Evolutionary conservation across 1,284 basidiomycete species (phyloP), one percentile per base, ranked within the genome.

Genomic region (Melampsora americana): DNA sequence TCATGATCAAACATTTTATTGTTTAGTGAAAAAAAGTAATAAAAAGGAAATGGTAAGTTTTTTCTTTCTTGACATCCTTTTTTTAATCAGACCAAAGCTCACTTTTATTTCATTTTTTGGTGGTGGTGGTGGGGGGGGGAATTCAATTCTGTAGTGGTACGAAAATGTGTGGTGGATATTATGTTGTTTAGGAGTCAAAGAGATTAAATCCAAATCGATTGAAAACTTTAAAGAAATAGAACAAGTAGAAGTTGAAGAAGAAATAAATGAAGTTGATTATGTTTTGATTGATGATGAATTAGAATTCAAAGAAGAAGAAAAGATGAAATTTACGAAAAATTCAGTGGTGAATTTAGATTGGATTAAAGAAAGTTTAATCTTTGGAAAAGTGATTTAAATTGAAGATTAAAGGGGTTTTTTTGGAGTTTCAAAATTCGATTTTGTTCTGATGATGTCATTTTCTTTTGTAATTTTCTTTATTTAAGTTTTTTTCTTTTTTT

Each of bases 361-460:
- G 92, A 86, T 94, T 64, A 94, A 93, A 82, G 88, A 92, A 69
- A 91, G 90, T 80, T 84, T 94, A 53, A 87, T 91, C 79, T 85
- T 87, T 9, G 87, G 88, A 2, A 82, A 87, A 64, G 14, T 80
- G 4, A 23, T 74, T 0, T 16, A 28, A 56, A 26, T 56, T 20
- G 5, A 56, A 20, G 26, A 56, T 20, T 26, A 20, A 56, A 5
- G 12, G 26, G 18, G 20, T 20, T 56, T 35, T 35, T 35, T 35
- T 35, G 35, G n/a, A n/a, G n/a, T n/a, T n/a, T n/a, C n/a, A n/a
- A n/a, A n/a, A n/a, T n/a, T n/a, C n/a, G n/a, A n/a, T n/a, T n/a
- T n/a, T n/a, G n/a, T n/a, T n/a, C n/a, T n/a, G n/a, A n/a, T n/a
- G n/a, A n/a, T n/a, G n/a, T n/a, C n/a, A n/a, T n/a, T n/a, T n/a